Conservation (phyloP, 2,329 filamentous ascomycete species). For the Neoscytalidium dimidiatum region DNA sequence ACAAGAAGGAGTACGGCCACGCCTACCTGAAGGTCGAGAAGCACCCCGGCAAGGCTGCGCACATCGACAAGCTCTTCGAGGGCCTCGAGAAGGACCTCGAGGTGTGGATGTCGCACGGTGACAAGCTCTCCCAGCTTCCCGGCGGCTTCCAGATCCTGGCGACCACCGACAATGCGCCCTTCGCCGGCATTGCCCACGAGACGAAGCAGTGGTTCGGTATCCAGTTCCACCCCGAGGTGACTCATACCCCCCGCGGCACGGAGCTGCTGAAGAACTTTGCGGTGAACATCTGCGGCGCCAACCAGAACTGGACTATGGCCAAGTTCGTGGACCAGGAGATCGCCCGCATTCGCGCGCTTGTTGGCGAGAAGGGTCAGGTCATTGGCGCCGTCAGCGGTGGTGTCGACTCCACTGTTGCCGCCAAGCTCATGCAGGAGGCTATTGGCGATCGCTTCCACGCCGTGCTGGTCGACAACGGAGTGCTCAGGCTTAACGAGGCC, state of each 20-base stretch:
- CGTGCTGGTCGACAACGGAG: slow-evolving; percentile 81
- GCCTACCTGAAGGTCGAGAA: slow-evolving; percentile 64
- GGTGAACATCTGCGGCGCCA: slow-evolving; percentile 76
- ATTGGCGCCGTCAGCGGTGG: slow-evolving; percentile 79
- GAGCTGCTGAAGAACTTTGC: slow-evolving; percentile 81
- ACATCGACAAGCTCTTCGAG: slow-evolving; percentile 78
- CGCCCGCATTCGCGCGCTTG: slow-evolving; percentile 73
- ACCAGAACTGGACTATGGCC: slow-evolving; percentile 80
- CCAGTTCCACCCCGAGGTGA: slow-evolving; percentile 89
- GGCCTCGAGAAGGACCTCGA: slow-evolving; percentile 71
- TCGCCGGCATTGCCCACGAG: slow-evolving; percentile 75
- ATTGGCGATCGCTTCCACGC: slow-evolving; percentile 86
- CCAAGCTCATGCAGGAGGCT: slow-evolving; percentile 81
- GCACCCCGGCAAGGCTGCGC: slow-evolving; percentile 55
- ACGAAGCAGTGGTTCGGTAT: slow-evolving; percentile 74
- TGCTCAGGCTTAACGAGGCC: slow-evolving; percentile 85
- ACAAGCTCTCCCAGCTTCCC: slow-evolving; percentile 78
- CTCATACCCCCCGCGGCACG: slow-evolving; percentile 69
- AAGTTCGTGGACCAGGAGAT: slow-evolving; percentile 84
- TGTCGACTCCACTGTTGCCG: slow-evolving; percentile 86
- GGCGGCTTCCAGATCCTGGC: slow-evolving; percentile 73
- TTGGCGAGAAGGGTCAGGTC: slow-evolving; percentile 81
- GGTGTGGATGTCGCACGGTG: slow-evolving; percentile 86
- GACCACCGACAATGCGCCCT: slow-evolving; percentile 73
- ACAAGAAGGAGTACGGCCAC: slow-evolving; percentile 71